Evolutionary conservation across 139 green algal species (phyloP).

Genomic region (Bryopsis sp.): DNA sequence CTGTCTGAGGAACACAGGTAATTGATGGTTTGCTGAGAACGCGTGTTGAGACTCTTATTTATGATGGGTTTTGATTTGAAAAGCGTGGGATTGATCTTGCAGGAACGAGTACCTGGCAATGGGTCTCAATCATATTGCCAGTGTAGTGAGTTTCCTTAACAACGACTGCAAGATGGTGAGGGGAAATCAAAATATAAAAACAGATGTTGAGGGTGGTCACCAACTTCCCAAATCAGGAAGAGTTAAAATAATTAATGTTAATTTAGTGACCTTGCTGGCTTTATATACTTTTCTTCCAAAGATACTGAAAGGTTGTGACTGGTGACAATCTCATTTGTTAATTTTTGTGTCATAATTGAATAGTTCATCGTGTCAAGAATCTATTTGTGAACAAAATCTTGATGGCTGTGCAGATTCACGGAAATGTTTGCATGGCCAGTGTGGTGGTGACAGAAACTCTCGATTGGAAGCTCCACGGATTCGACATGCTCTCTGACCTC

Average conservation of each 20-base stretch:
- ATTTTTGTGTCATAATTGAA: too few species aligned
- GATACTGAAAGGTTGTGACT: too few species aligned
- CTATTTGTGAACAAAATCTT: too few species aligned
- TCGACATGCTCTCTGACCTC: constrained; percentile 85
- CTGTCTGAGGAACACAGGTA: constrained; percentile 43
- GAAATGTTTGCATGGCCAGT: constrained; percentile 69
- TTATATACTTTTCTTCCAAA: too few species aligned
- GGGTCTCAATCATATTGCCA: constrained; percentile 76
- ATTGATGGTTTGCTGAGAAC: neutral
- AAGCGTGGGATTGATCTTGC: constrained; percentile 8
- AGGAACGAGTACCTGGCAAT: constrained; percentile 84
- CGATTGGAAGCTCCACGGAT: constrained; percentile 90
- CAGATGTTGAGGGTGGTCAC: neutral
- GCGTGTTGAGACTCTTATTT: constrained; percentile 3
- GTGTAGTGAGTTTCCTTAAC: constrained; percentile 90
- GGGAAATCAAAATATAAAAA: neutral
- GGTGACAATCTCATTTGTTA: too few species aligned
- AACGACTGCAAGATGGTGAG: constrained; percentile 88
- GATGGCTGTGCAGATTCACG: constrained; percentile 67
- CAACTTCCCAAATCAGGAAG: too few species aligned
- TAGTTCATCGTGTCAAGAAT: too few species aligned
- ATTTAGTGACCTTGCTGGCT: too few species aligned
- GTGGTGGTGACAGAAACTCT: constrained; percentile 83
- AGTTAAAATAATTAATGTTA: too few species aligned
- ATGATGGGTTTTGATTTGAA: neutral